These are phyloP conservation scores for Aspergillus wentii DNA, from an alignment of 495 filamentous ascomycete genomes.

Conservation along the genomic window DNA sequence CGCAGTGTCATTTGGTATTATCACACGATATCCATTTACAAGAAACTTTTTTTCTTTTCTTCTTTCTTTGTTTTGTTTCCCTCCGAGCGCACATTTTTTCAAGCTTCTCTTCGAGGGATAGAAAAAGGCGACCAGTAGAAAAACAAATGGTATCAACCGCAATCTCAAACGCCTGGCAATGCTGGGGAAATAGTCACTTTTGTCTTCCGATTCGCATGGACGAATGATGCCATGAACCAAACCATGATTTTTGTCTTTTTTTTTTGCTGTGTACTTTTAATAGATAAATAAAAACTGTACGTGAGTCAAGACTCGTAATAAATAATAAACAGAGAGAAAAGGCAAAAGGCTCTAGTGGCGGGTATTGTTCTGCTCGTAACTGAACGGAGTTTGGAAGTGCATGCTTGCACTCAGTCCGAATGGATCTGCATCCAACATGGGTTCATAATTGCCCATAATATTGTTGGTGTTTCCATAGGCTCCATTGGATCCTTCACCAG, in stretches of 20 bases:
- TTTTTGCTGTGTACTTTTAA: too few relatives aligned
- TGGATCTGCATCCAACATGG: slow-evolving; percentile 82
- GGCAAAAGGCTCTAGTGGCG: slow-evolving; percentile 27
- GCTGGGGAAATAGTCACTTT: slow-evolving; percentile 15
- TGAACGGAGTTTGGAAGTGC: slow-evolving; percentile 89
- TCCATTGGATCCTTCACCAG: slow-evolving; percentile 31
- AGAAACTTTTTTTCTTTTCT: slow-evolving; percentile 3
- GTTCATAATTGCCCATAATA: slow-evolving; percentile 73
- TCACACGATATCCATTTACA: slow-evolving; percentile 4
- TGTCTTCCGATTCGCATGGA: slow-evolving; percentile 13
- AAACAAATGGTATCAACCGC: slow-evolving; percentile 26
- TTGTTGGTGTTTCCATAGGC: slow-evolving; percentile 54
- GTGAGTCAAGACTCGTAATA: not conserved
- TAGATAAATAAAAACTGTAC: slow-evolving; percentile 2
- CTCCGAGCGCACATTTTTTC: too few relatives aligned
- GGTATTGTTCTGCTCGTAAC: slow-evolving; percentile 56
- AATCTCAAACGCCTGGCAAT: slow-evolving; percentile 19
- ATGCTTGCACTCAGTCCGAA: slow-evolving; percentile 89
- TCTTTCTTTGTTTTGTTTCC: slow-evolving; percentile 4
- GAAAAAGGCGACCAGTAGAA: slow-evolving; percentile 7
- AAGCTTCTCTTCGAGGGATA: too few relatives aligned
- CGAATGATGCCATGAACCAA: slow-evolving; percentile 8
- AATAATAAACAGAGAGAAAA: slow-evolving; percentile 1
- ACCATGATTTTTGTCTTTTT: too few relatives aligned
- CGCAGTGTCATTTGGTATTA: slow-evolving; percentile 5